Evolutionary conservation across 306 rosid species (phyloP), one percentile per base, ranked within the genome.

Genomic region (Quercus wislizeni): DNA sequence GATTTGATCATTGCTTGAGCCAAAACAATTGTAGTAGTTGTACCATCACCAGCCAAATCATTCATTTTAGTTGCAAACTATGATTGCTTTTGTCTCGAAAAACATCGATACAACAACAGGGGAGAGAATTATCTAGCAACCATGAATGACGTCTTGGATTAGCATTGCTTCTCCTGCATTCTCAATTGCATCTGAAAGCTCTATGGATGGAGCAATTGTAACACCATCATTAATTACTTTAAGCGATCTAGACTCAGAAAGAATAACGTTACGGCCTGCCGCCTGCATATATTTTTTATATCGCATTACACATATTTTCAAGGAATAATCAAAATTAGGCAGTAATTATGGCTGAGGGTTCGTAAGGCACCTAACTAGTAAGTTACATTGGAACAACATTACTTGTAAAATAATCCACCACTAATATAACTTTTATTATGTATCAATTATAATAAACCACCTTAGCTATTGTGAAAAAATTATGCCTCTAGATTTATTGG

Each of bases 81-180:
- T n/a, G 38, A 33, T 43, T 54, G 74, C 43, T 23, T 68, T 33
- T 9, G 67, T 61, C 79, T 75, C 54, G 38, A 73, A 64, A 62
- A 55, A 8, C 57, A 74, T 46, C 74, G 68, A 81, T 46, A 76
- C 41, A 80, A 86, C 73, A 74, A 8, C 15, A 65, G 9, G 76
- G 33, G 58, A 74, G 78, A 55, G 61, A 78, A 85, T 67, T 20
- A 84, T 78, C 84, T 78, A 89, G 85, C 86, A 84, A 88, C 79
- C 90, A 83, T 85, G 88, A 81, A 85, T 86, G 78, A 92, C 98
- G 96, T 95, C 99, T 92, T 90, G 97, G 84, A 95, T 92, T 85
- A 92, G 92, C 91, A 90, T 83, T 71, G 92, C 99, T 86, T 98
- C 99, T 25, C 99, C 99, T 25, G 93, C 98, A 81, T 95, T 92